Evolutionary conservation across 164 flowering plant species (phyloP), one percentile per base, ranked within the genome.

Genomic region (Warburgia ugandensis): DNA sequence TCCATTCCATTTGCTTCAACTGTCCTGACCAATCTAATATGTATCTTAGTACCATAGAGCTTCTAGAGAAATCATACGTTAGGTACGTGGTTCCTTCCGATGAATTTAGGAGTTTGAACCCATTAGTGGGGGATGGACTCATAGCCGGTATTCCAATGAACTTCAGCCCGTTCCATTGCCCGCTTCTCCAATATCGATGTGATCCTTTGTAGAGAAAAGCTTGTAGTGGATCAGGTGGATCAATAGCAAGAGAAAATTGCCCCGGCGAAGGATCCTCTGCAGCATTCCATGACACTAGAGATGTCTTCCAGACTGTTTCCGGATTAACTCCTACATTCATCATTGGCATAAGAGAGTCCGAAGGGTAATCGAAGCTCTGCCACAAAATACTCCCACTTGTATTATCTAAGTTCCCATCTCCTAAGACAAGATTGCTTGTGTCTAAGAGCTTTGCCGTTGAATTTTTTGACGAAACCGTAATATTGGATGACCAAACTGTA

Each of bases 321-420:
- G 11, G 10, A 25, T 57, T 52, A 5, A 6, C 21, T 3, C 52
- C 46, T 1, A 51, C 3, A 44, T 38, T 43, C 70, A 53, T 56
- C 19, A 12, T 25, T 1, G 59, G 66, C 9, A 66, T 5, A 51
- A 55, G 26, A 1, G 58, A 31, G 23, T 66, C 36, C 0, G 65
- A 23, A 1, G 61, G 66, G 29, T 52, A 8, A 6, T 61, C 59
- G 25, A 66, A 66, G 41, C 70, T 66, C 50, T 66, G 52, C 70
- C 70, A 66, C 14, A 60, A 35, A 5, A 22, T 25, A 1, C 23
- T 38, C 8, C 23, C 46, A 38, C 38, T 8, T n/a, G n/a, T n/a
- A n/a, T n/a, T n/a, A n/a, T n/a, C n/a, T n/a, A 0, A 1, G 25
- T 5, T 20, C 29, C 26, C 19, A 33, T 36, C 19, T 10, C 38